These are phyloP conservation scores for Diutina ranongensis DNA, from an alignment of 1,139 yeast species.

Conservation along the genomic window DNA sequence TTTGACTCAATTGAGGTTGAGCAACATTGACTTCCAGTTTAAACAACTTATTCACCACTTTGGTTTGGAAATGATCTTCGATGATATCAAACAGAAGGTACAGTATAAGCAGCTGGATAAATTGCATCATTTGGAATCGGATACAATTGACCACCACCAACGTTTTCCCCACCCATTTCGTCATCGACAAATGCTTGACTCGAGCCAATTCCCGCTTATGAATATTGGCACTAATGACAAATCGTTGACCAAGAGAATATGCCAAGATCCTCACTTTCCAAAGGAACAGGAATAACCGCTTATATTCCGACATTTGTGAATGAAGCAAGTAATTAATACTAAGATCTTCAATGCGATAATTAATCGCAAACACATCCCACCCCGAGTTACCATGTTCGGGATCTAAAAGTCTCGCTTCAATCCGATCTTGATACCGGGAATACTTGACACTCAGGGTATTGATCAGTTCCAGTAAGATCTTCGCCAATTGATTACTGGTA, in stretches of 20 bases:
- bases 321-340: background rate
- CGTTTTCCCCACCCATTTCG: conserved; percentile 20
- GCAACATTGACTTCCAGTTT: conserved; percentile 8
- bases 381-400: conserved; percentile 20
- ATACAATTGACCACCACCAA: conserved; percentile 32
- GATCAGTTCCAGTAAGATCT: conserved; percentile 56
- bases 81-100: conserved; percentile 39
- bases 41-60: conserved; percentile 17
- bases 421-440: conserved; percentile 24
- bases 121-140: conserved; percentile 33
- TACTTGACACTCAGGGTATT: conserved; percentile 48
- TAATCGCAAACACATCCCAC: background rate
- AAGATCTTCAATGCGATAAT: conserved; percentile 1
- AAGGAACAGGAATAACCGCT: background rate
- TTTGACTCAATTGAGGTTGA: conserved; percentile 8
- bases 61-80: conserved; percentile 26
- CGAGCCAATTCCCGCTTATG: background rate
- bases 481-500: conserved; percentile 56
- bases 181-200: conserved; percentile 8
- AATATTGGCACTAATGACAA: background rate
- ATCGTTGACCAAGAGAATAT: background rate
- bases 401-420: conserved; percentile 77
- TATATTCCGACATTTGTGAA: background rate
- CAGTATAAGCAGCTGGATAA: conserved; percentile 29
- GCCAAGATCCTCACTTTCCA: background rate